Percentiles rank a stretch among this genome's conserved stretches.
Conservation (phyloP, 495 filamentous ascomycete species). For the Baudoinia panamericana region DNA sequence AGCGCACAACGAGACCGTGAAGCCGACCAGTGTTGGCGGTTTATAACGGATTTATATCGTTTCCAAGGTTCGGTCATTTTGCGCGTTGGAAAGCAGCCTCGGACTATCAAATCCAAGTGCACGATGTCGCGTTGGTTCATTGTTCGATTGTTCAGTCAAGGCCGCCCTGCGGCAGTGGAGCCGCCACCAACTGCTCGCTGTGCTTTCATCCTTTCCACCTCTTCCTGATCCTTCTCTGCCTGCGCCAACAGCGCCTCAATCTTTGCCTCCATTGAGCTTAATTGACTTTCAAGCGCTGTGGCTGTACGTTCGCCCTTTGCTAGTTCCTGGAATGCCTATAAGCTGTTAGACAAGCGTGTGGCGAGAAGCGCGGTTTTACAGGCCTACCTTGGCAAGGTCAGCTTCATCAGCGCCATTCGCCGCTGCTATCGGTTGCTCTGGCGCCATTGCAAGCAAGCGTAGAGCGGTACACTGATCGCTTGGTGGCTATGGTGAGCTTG, state of each 20-base stretch:
- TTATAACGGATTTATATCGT: slow-evolving; percentile 14
- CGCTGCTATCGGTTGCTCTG: slow-evolving; percentile 8
- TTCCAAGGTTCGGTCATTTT: too few relatives aligned
- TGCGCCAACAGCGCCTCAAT: slow-evolving; percentile 44
- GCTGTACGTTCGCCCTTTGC: slow-evolving; percentile 44
- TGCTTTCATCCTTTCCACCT: slow-evolving; percentile 4
- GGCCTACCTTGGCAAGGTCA: slow-evolving; percentile 15
- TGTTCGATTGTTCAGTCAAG: too few relatives aligned
- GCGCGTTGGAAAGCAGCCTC: too few relatives aligned
- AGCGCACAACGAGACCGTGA: slow-evolving; percentile 15
- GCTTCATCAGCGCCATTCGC: slow-evolving; percentile 12
- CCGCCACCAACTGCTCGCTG: neutral
- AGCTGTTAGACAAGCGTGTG: neutral
- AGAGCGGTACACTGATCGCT: too few relatives aligned
- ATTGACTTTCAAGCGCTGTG: slow-evolving; percentile 41
- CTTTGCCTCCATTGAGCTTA: slow-evolving; percentile 41
- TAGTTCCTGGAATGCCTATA: slow-evolving; percentile 31
- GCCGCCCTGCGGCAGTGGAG: too few relatives aligned
- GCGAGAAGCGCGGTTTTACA: too few relatives aligned
- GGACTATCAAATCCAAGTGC: too few relatives aligned
- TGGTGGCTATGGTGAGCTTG: too few relatives aligned
- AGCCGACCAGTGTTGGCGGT: slow-evolving; percentile 21
- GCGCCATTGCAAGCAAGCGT: too few relatives aligned
- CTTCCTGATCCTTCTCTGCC: slow-evolving; percentile 28
- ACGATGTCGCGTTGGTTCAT: too few relatives aligned